phyloP scores from a whole-genome alignment of 768 basidiomycete genomes.

The Mycena galopus region DNA sequence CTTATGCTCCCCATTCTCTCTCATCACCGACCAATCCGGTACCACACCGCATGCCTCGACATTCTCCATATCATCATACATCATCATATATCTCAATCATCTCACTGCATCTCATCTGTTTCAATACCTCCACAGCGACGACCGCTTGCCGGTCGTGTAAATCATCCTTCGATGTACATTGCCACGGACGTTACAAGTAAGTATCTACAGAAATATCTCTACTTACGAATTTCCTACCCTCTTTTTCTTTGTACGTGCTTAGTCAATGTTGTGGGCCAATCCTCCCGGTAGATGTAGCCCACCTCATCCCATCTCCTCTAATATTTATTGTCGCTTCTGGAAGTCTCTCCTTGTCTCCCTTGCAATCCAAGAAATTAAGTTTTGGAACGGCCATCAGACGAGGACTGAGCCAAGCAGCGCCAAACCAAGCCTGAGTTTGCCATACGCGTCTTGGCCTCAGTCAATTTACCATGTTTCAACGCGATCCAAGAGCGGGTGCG shows the following conservation, averaged over 20 bases:
- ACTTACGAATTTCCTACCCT: not conserved
- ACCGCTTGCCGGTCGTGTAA: constrained; percentile 34
- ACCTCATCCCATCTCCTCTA: constrained; percentile 25
- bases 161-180: constrained; percentile 33
- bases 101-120: constrained; percentile 37
- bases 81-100: constrained; percentile 35
- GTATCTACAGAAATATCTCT: not conserved
- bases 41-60: not conserved
- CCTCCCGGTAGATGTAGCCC: constrained; percentile 24
- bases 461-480: constrained; percentile 77
- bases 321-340: constrained; percentile 37
- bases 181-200: constrained; percentile 22
- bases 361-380: no score
- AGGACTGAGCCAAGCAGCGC: not conserved
- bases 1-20: constrained; percentile 35
- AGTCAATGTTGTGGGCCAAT: constrained; percentile 16
- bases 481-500: constrained; percentile 91
- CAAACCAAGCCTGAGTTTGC: not conserved
- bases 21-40: constrained; percentile 17
- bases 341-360: no score
- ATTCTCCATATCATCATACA: constrained; percentile 18
- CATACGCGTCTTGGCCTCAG: constrained; percentile 25
- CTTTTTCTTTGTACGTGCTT: constrained; percentile 28
- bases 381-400: no score
- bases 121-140: constrained; percentile 32